phyloP scores from a whole-genome alignment of 306 rosid genomes.

The Quercus variabilis region DNA sequence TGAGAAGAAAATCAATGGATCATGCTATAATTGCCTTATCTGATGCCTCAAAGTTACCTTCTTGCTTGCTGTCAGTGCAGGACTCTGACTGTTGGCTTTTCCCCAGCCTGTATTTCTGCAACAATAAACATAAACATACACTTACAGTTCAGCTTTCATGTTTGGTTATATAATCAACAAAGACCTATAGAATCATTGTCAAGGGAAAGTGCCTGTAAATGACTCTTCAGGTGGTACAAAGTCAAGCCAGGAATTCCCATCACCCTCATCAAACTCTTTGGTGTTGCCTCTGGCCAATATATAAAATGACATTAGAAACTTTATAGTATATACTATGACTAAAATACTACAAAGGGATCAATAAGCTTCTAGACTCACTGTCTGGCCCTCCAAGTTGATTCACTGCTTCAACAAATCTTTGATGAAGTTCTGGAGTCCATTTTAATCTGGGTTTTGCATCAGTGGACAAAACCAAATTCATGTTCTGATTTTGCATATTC shows the following conservation, averaged over 20 bases:
- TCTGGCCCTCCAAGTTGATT: constrained; percentile 92
- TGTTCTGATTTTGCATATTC: constrained; percentile 66
- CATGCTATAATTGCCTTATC: constrained; percentile 11
- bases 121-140: constrained; percentile 17
- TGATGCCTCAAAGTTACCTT: constrained; percentile 46
- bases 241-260: constrained; percentile 93
- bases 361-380: constrained; percentile 51
- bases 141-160: constrained; percentile 11
- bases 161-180: neutral
- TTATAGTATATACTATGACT: neutral
- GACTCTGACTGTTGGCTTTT: constrained; percentile 64
- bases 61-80: constrained; percentile 47
- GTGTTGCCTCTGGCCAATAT: constrained; percentile 79
- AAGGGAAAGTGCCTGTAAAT: constrained; percentile 70
- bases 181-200: constrained; percentile 17
- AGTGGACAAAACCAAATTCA: constrained; percentile 87
- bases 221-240: constrained; percentile 96
- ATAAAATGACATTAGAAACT: constrained; percentile 14
- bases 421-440: constrained; percentile 95
- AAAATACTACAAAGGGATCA: neutral
- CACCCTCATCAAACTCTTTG: constrained; percentile 84
- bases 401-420: constrained; percentile 71
- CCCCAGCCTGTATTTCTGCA: constrained; percentile 87
- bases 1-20: constrained; percentile 13
- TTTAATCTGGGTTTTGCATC: constrained; percentile 94